phyloP scores from a whole-genome alignment of 1,139 yeast species.

The Diutina mesorugosa region DNA sequence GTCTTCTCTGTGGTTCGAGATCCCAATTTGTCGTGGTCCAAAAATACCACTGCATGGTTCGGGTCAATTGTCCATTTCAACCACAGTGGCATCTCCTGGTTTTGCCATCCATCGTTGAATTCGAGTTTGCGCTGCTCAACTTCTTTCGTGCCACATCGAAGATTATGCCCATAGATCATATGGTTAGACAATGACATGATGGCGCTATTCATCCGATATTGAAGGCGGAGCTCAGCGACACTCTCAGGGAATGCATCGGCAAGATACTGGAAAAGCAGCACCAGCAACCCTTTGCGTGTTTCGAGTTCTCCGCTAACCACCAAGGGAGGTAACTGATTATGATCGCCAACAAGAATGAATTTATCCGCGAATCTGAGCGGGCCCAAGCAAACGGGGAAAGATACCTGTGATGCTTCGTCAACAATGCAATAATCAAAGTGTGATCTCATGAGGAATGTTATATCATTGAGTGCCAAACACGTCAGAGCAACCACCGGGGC shows the following conservation, averaged over 20 bases:
- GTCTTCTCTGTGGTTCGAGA: not conserved
- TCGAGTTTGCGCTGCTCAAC: constrained; percentile 47
- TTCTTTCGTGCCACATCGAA: constrained; percentile 57
- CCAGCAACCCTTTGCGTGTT: constrained; percentile 51
- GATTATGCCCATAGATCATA: constrained; percentile 60
- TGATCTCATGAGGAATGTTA: constrained; percentile 39
- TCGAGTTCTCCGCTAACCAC: constrained; percentile 50
- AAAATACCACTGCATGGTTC: not conserved
- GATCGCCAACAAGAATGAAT: constrained; percentile 90
- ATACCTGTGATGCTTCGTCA: constrained; percentile 94
- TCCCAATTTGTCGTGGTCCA: constrained; percentile 3
- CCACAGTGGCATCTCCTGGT: constrained; percentile 6
- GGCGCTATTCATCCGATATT: constrained; percentile 87
- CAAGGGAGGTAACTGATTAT: constrained; percentile 80
- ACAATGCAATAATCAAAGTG: constrained; percentile 85
- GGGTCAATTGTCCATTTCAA: constrained; percentile 1
- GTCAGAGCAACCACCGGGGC: constrained; percentile 83
- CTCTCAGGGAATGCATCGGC: constrained; percentile 63
- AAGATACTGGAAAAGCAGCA: constrained; percentile 61
- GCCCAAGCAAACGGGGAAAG: constrained; percentile 83
- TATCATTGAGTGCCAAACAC: constrained; percentile 64
- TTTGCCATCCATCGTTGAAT: constrained; percentile 23
- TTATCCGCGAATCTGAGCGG: constrained; percentile 68
- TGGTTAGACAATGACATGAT: constrained; percentile 75
- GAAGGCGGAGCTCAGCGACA: constrained; percentile 64